These are phyloP conservation scores for Zymoseptoria pseudotritici DNA, from an alignment of 2,329 filamentous ascomycete species.

Conservation along the genomic window DNA sequence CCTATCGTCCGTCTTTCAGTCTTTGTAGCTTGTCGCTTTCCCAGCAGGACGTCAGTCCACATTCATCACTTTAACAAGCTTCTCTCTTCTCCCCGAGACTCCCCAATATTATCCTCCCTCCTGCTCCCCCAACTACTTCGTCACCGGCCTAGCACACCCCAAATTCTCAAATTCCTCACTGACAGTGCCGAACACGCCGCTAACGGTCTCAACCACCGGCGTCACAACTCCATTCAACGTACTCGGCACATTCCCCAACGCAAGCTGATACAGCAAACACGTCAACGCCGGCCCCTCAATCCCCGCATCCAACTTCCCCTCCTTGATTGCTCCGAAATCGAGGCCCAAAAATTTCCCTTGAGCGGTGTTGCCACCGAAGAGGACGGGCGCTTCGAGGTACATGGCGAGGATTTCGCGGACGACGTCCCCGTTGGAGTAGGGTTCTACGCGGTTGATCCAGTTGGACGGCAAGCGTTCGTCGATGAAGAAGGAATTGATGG, in stretches of 20 bases:
- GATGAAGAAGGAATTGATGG: conserved; percentile 32
- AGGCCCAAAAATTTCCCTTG: conserved; percentile 12
- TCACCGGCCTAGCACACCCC: neutral
- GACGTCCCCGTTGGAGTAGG: conserved; percentile 33
- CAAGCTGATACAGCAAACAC: conserved; percentile 39
- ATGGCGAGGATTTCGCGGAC: conserved; percentile 34
- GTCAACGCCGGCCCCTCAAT: conserved; percentile 23
- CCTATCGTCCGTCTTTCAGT: no score
- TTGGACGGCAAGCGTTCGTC: conserved; percentile 37
- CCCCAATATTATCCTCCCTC: no score
- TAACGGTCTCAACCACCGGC: conserved; percentile 27
- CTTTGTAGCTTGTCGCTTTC: no score
- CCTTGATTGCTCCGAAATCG: conserved; percentile 33
- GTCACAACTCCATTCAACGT: conserved; percentile 24
- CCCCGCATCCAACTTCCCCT: conserved; percentile 33
- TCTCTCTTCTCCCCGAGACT: no score
- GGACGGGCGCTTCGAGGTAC: conserved; percentile 26
- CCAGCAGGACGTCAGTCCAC: no score
- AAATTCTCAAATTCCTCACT: neutral
- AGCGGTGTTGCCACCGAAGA: neutral
- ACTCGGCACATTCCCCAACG: conserved; percentile 21
- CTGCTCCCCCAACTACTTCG: neutral
- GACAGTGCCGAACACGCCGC: neutral
- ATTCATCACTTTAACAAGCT: no score
- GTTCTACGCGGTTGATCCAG: conserved; percentile 30